Percentiles rank a stretch among this genome's conserved stretches.
Evolutionary conservation across 371 early-diverging fungal genomes (phyloP).

Genomic region (Mortierella sp.): DNA sequence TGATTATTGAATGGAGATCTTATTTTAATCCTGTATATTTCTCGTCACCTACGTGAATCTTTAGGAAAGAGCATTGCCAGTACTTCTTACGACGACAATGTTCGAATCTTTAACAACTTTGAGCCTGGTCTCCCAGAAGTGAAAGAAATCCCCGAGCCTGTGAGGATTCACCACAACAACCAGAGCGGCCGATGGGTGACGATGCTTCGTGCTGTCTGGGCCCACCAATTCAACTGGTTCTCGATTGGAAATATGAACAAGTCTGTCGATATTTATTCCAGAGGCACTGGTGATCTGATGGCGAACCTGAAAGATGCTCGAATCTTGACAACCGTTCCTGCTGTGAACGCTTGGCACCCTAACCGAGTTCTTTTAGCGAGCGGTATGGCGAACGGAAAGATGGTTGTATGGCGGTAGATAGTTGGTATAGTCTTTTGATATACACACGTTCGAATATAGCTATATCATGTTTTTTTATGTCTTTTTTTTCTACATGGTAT

Average conservation of each 20-base stretch:
- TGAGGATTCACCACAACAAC: slow-evolving; percentile 73
- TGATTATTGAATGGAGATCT: background rate
- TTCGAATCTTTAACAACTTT: slow-evolving; percentile 65
- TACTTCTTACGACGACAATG: slow-evolving; percentile 62
- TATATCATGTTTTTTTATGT: too few relatives aligned
- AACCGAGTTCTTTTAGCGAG: slow-evolving; percentile 58
- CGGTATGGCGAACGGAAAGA: slow-evolving; percentile 65
- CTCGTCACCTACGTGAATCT: background rate
- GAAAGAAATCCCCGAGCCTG: slow-evolving; percentile 52
- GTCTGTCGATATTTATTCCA: slow-evolving; percentile 71
- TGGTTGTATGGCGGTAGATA: slow-evolving; percentile 61
- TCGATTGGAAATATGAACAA: slow-evolving; percentile 80
- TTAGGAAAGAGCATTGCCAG: slow-evolving; percentile 52
- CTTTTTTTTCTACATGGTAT: too few relatives aligned
- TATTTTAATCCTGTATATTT: too few relatives aligned
- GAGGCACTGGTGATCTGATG: slow-evolving; percentile 67
- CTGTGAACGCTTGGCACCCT: slow-evolving; percentile 78
- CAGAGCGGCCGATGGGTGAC: slow-evolving; percentile 85
- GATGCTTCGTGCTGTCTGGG: slow-evolving; percentile 80
- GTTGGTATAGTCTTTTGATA: background rate
- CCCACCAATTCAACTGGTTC: slow-evolving; percentile 68
- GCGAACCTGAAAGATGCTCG: slow-evolving; percentile 64
- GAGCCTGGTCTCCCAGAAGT: slow-evolving; percentile 48
- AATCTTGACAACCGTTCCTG: slow-evolving; percentile 75
- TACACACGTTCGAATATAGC: background rate